A percentile compares a stretch with the other conserved stretches of the same genome.
phyloP scores from a whole-genome alignment of 257 asterid species.

The Handroanthus guayacan region DNA sequence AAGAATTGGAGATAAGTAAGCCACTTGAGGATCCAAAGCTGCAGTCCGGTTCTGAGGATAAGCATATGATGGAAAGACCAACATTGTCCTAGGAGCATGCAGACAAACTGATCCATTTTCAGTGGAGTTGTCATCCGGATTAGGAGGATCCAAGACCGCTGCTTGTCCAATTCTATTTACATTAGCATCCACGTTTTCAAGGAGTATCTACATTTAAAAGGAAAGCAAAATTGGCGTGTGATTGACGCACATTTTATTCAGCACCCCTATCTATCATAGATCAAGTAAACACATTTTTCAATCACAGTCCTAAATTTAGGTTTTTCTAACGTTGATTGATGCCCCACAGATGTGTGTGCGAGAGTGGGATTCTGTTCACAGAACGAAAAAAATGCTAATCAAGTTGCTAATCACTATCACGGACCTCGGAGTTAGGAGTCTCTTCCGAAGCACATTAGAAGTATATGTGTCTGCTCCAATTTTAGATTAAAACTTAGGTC shows the following conservation, averaged over 20 bases:
- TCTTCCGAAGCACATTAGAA: not conserved
- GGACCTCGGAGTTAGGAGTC: not conserved
- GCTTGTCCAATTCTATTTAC: conserved; percentile 79
- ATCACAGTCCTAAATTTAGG: conserved; percentile 1
- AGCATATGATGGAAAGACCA: conserved; percentile 61
- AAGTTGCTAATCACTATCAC: not conserved
- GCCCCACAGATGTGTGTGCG: not conserved
- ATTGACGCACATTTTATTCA: conserved; percentile 21
- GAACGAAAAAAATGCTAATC: not conserved
- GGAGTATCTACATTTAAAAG: conserved; percentile 53
- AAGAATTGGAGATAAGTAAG: conserved; percentile 82
- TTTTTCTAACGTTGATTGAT: not conserved
- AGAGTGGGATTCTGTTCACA: not conserved
- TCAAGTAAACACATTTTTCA: not conserved
- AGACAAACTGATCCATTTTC: conserved; percentile 35
- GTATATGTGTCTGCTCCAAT: too few species aligned
- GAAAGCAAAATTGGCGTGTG: conserved; percentile 11
- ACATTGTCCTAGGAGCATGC: conserved; percentile 48
- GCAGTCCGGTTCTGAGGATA: conserved; percentile 49
- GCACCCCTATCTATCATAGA: not conserved
- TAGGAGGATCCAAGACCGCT: conserved; percentile 81
- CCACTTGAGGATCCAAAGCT: conserved; percentile 64
- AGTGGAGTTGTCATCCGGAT: conserved; percentile 36
- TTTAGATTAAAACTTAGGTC: conserved; percentile 3
- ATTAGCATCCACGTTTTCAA: conserved; percentile 65